Evolutionary conservation across 2,329 filamentous ascomycete genomes (phyloP).

Genomic region (Pyrenochaeta sp.): DNA sequence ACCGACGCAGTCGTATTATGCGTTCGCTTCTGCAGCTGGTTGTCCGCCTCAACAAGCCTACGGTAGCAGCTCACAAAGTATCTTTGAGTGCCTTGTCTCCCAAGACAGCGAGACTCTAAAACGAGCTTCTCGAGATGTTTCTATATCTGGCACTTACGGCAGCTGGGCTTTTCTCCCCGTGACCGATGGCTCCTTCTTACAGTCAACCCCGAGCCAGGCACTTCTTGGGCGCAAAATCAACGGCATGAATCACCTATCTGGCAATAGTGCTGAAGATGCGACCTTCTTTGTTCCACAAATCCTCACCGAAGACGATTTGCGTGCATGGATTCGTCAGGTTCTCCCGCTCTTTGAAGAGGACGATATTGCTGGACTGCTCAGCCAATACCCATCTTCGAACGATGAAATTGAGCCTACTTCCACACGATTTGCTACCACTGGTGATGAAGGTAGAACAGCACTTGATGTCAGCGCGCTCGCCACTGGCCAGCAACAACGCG

Average conservation of each 20-base stretch:
- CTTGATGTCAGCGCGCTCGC: slow-evolving; percentile 59
- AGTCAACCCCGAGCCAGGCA: slow-evolving; percentile 48
- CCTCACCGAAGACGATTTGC: slow-evolving; percentile 10
- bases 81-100: slow-evolving; percentile 53
- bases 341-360: too few relatives aligned
- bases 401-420: too few relatives aligned
- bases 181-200: slow-evolving; percentile 52
- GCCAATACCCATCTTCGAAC: too few relatives aligned
- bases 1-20: slow-evolving; percentile 56
- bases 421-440: too few relatives aligned
- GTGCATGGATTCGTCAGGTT: too few relatives aligned
- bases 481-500: slow-evolving; percentile 63
- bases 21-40: slow-evolving; percentile 48
- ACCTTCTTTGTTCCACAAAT: slow-evolving; percentile 52
- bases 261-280: slow-evolving; percentile 62
- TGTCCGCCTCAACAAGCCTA: slow-evolving; percentile 30
- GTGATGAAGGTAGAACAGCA: slow-evolving; percentile 52
- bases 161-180: slow-evolving; percentile 56
- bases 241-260: slow-evolving; percentile 44
- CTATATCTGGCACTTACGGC: slow-evolving; percentile 48
- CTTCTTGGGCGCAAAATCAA: slow-evolving; percentile 48
- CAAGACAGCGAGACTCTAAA: slow-evolving; percentile 48
- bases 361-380: too few relatives aligned
- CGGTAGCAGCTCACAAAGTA: slow-evolving; percentile 33
- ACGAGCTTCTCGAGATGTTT: slow-evolving; percentile 41